Percentiles rank a stretch among this genome's conserved stretches.
phyloP scores from a whole-genome alignment of 352 stramenopile genomes.

The Globisporangium recalcitrans region DNA sequence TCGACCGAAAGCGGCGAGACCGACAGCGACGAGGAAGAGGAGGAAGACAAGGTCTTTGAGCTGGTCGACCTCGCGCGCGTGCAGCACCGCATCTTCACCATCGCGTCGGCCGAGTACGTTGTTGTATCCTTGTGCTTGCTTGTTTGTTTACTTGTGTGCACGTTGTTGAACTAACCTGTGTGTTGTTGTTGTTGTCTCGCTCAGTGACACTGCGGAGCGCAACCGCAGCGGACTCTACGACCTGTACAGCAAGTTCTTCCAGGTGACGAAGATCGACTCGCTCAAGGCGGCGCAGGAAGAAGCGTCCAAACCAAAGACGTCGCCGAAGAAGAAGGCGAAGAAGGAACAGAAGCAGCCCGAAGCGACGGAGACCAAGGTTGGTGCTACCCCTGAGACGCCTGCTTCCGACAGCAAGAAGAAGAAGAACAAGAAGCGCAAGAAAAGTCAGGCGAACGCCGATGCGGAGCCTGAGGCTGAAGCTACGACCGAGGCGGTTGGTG shows the following conservation, averaged over 20 bases:
- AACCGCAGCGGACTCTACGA: constrained; percentile 78
- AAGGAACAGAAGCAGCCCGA: constrained; percentile 21
- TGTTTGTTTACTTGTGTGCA: neutral
- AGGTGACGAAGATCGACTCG: constrained; percentile 68
- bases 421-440: constrained; percentile 44
- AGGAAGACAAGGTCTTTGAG: constrained; percentile 58
- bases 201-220: constrained; percentile 62
- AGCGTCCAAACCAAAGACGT: constrained; percentile 19
- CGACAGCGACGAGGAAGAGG: constrained; percentile 45
- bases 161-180: neutral
- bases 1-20: constrained; percentile 40
- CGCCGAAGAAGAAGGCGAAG: constrained; percentile 16
- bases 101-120: constrained; percentile 69
- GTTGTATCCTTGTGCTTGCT: neutral
- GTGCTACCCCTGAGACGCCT: neutral
- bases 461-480: constrained; percentile 13
- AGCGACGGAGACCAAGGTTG: constrained; percentile 4
- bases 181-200: neutral
- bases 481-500: neutral
- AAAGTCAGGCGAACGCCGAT: constrained; percentile 20
- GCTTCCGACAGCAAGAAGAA: constrained; percentile 25
- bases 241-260: constrained; percentile 71
- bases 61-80: constrained; percentile 54
- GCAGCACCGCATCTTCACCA: constrained; percentile 76
- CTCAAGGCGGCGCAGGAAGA: constrained; percentile 51